These are phyloP conservation scores for Triticum monococcum DNA, from an alignment of 176 grass and related monocot species.

Conservation along the genomic window DNA sequence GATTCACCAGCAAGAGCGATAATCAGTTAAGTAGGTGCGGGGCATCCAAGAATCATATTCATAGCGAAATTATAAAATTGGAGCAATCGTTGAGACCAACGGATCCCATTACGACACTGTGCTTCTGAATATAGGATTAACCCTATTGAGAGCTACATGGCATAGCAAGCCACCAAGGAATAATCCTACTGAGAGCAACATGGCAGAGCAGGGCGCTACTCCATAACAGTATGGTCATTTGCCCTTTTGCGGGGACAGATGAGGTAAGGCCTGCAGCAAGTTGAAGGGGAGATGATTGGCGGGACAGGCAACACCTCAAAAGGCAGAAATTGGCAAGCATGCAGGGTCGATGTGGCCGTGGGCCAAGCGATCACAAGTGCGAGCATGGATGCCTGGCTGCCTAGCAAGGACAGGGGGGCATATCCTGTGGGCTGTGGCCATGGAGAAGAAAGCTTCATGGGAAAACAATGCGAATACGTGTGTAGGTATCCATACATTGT, in stretches of 20 bases:
- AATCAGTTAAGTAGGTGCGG: neutral
- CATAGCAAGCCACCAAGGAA: neutral
- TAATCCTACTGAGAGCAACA: neutral
- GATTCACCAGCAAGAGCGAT: neutral
- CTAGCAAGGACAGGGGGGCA: neutral
- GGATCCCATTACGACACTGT: neutral
- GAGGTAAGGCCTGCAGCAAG: conserved; percentile 24
- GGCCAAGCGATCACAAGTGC: conserved; percentile 2
- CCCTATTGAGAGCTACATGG: neutral
- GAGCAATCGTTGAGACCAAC: too few relatives aligned
- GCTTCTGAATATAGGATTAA: neutral
- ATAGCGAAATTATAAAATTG: neutral
- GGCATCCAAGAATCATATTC: neutral
- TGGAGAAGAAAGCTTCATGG: neutral
- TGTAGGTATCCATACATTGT: too few relatives aligned
- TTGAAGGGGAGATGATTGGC: conserved; percentile 29
- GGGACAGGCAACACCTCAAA: conserved; percentile 26
- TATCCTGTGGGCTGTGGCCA: neutral
- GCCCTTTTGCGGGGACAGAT: neutral
- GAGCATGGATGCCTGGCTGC: neutral
- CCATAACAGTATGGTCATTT: neutral
- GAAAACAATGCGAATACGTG: too few relatives aligned
- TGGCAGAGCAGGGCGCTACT: neutral
- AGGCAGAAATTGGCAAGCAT: conserved; percentile 38
- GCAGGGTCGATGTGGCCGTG: conserved; percentile 1